Conservation (phyloP, 176 grass and related monocot genomes). For the Juncus inflexus region DNA sequence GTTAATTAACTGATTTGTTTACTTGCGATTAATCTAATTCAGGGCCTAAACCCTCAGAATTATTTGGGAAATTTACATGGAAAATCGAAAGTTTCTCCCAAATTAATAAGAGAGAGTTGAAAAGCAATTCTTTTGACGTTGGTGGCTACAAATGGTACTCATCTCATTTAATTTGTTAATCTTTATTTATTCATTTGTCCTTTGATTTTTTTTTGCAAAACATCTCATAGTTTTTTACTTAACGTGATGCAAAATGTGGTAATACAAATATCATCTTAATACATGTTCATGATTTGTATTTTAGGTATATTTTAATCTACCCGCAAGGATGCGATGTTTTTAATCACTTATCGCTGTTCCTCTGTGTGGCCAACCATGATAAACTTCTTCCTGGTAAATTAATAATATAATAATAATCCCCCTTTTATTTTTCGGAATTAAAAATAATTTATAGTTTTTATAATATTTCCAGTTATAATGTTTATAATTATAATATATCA, state of each 20-base stretch:
- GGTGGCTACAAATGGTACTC: slow-evolving; percentile 94
- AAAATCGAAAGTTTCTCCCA: slow-evolving; percentile 93
- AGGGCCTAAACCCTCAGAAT: slow-evolving; percentile 83
- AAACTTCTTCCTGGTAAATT: slow-evolving; percentile 84
- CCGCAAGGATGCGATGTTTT: slow-evolving; percentile 98
- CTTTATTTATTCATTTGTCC: not conserved
- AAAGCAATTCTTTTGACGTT: slow-evolving; percentile 91
- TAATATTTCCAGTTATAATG: slow-evolving; percentile 2
- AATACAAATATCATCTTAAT: not conserved
- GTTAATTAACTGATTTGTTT: too few species aligned
- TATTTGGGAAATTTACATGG: slow-evolving; percentile 94
- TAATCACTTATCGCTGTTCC: slow-evolving; percentile 97
- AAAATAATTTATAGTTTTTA: slow-evolving; percentile 15
- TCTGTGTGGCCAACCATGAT: slow-evolving; percentile 97
- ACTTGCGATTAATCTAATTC: slow-evolving; percentile 14
- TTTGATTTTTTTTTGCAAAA: slow-evolving; percentile 8
- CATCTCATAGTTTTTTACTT: not conserved
- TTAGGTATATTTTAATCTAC: slow-evolving; percentile 98
- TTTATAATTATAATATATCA: too few species aligned
- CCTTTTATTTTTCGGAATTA: slow-evolving; percentile 15
- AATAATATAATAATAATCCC: slow-evolving; percentile 1
- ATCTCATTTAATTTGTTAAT: slow-evolving; percentile 1
- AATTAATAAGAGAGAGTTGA: slow-evolving; percentile 94
- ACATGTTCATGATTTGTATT: slow-evolving; percentile 34
- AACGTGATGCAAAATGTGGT: not conserved